A percentile compares a stretch with the other conserved stretches of the same genome.
Conservation (phyloP, 306 rosid genomes). For the Acacia acuminata region DNA sequence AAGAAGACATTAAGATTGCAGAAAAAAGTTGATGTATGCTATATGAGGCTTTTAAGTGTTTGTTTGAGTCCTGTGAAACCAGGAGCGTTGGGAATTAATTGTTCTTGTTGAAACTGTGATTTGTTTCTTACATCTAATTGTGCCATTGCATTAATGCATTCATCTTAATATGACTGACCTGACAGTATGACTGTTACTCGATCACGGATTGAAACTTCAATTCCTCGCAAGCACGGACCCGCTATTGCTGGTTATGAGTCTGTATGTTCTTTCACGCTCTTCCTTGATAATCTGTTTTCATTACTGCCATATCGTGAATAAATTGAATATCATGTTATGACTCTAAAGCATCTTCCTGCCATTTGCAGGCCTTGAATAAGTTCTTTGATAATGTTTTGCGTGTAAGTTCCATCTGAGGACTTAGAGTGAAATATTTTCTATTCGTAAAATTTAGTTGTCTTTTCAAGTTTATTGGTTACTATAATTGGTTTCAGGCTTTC, state of each 20-base stretch:
- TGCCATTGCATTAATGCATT: slow-evolving; percentile 22
- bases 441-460: slow-evolving; percentile 11
- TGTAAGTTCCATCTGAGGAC: slow-evolving; percentile 46
- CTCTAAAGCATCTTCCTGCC: slow-evolving; percentile 34
- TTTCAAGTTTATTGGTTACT: slow-evolving; percentile 30
- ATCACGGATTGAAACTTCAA: slow-evolving; percentile 86
- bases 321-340: slow-evolving; percentile 13
- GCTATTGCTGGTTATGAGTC: slow-evolving; percentile 92
- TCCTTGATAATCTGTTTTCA: neutral
- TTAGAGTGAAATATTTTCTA: slow-evolving; percentile 26
- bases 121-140: slow-evolving; percentile 3
- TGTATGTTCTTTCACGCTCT: slow-evolving; percentile 48
- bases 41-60: slow-evolving; percentile 19
- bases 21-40: neutral
- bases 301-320: slow-evolving; percentile 27
- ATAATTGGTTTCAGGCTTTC: slow-evolving; percentile 70
- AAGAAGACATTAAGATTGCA: slow-evolving; percentile 9
- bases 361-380: slow-evolving; percentile 81
- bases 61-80: slow-evolving; percentile 27
- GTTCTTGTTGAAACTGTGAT: slow-evolving; percentile 22
- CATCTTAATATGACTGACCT: slow-evolving; percentile 31
- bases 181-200: slow-evolving; percentile 88
- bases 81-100: slow-evolving; percentile 5
- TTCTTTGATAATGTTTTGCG: slow-evolving; percentile 89
- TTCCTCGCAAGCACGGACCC: slow-evolving; percentile 98